Base-by-base conservation (phyloP, 2,329 filamentous ascomycete genomes). In the Acrodontium crateriforme region DNA sequence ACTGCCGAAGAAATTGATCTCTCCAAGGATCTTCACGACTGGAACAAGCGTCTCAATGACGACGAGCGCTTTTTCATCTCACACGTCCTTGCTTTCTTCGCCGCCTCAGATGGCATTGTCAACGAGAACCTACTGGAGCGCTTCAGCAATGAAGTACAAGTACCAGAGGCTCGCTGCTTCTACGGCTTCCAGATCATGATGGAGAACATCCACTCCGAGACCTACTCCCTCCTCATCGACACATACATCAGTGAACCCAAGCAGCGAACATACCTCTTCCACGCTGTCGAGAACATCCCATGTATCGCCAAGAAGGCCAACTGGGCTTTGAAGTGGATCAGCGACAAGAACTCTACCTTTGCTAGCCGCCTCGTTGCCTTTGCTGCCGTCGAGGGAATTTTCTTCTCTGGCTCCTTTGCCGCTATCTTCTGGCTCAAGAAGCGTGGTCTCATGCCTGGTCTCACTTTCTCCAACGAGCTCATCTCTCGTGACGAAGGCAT, bases 131-230 rank as follows among this genome's bases (percentile, higher is more conserved):
- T 98, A 14, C 76, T 98, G 35, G 85, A 95, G 72, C 82, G 89
- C 39, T 98, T 98, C 74, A 92, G 82, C 50, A 77, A 73, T 41
- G 89, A 98, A 62, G 87, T 98, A 16, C 89, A 98, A 64, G 76
- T 95, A 34, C 87, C 89, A 8, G 89, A 98, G 64, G 89, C 89
- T 40, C 84, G 89, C 50, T 98, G 89, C 75, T 98, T 98, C 71
- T 98, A 98, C 60, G 89, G 89, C 41, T 98, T 98, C 73, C 89
- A 98, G 67, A 95, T 95, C 67, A 98, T 98, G 89, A 95, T 98
- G 82, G 89, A 98, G 71, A 98, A 98, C 66, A 93, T 98, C 51
- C 89, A 98, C 71, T 94, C 89, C 10, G 89, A 98, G 67, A 98
- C 89, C 30, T 98, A 98, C 72, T 95, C 87, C 12, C 77, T 98